A percentile compares a stretch with the other conserved stretches of the same genome.
Evolutionary conservation across 805 yeast genomes (phyloP).

Genomic region (Tetrapisispora nanseiensis): DNA sequence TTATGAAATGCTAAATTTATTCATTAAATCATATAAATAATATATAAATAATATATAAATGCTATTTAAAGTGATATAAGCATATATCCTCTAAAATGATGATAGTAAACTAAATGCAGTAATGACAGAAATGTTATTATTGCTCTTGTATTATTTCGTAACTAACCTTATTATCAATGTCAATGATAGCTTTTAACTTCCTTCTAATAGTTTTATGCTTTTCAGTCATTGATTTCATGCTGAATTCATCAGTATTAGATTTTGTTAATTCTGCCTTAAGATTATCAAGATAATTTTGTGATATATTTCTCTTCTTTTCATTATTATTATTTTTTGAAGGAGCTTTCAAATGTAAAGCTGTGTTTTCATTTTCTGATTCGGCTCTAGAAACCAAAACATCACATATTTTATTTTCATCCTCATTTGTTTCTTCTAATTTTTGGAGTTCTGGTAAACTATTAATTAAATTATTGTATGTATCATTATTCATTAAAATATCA

Average conservation of each 20-base stretch:
- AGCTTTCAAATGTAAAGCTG: not conserved
- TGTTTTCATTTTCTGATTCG: not conserved
- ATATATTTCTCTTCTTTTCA: slow-evolving; percentile 9
- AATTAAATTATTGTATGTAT: slow-evolving; percentile 3
- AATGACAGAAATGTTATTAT: too few relatives aligned
- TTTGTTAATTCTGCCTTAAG: slow-evolving; percentile 10
- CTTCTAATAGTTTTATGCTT: slow-evolving; percentile 9
- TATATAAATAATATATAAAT: too few relatives aligned
- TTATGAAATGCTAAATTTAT: too few relatives aligned
- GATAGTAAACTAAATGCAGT: too few relatives aligned
- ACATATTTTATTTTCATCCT: not conserved
- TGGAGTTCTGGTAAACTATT: slow-evolving; percentile 1
- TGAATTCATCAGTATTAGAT: not conserved
- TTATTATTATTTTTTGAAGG: not conserved
- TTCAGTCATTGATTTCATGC: slow-evolving; percentile 4
- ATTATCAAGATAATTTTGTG: slow-evolving; percentile 17
- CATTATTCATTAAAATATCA: slow-evolving; percentile 8
- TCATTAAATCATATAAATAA: too few relatives aligned
- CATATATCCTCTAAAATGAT: too few relatives aligned
- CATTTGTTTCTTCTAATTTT: not conserved
- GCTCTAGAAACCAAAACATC: not conserved
- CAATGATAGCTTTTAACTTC: slow-evolving; percentile 16
- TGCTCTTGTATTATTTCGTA: slow-evolving; percentile 20
- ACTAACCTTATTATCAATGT: slow-evolving; percentile 19
- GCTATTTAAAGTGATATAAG: too few relatives aligned